phyloP scores from a whole-genome alignment of 768 basidiomycete genomes.

The Gelatoporia subvermispora region DNA sequence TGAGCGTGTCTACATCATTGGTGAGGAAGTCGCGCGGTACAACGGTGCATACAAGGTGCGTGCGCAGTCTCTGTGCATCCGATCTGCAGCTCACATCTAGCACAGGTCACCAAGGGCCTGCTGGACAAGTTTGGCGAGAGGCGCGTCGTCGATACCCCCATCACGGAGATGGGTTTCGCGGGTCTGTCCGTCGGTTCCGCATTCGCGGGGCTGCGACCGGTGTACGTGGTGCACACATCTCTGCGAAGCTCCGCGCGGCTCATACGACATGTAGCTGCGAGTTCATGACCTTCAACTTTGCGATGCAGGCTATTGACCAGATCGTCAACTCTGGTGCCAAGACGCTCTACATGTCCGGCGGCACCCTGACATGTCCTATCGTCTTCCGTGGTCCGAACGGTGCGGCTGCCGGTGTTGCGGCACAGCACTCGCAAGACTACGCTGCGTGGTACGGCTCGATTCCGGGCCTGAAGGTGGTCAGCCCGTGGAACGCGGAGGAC shows the following conservation, averaged over 20 bases:
- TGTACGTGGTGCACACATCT: slow-evolving; percentile 43
- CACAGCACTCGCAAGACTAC: slow-evolving; percentile 98
- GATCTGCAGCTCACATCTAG: background rate
- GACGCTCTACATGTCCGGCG: slow-evolving; percentile 99
- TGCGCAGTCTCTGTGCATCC: slow-evolving; percentile 1
- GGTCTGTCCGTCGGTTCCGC: slow-evolving; percentile 95
- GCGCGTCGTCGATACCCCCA: slow-evolving; percentile 95
- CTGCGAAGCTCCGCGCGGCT: background rate
- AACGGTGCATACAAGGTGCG: slow-evolving; percentile 93
- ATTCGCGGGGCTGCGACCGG: slow-evolving; percentile 88
- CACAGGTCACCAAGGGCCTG: slow-evolving; percentile 93
- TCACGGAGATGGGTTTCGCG: slow-evolving; percentile 98
- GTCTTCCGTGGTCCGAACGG: slow-evolving; percentile 99
- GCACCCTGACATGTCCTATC: slow-evolving; percentile 96
- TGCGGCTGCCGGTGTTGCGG: slow-evolving; percentile 93
- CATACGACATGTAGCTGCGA: slow-evolving; percentile 62
- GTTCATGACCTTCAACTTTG: slow-evolving; percentile 99
- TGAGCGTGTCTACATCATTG: slow-evolving; percentile 90
- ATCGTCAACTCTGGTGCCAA: slow-evolving; percentile 99
- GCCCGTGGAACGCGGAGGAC: slow-evolving; percentile 97
- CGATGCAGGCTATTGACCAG: slow-evolving; percentile 99
- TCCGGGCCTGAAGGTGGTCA: slow-evolving; percentile 96
- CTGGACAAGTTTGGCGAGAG: slow-evolving; percentile 99
- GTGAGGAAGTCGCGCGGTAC: slow-evolving; percentile 98
- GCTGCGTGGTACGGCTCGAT: slow-evolving; percentile 91